A percentile compares a stretch with the other conserved stretches of the same genome.
Conservation (phyloP, 176 grass and related monocot species). For the Zea luxurians region DNA sequence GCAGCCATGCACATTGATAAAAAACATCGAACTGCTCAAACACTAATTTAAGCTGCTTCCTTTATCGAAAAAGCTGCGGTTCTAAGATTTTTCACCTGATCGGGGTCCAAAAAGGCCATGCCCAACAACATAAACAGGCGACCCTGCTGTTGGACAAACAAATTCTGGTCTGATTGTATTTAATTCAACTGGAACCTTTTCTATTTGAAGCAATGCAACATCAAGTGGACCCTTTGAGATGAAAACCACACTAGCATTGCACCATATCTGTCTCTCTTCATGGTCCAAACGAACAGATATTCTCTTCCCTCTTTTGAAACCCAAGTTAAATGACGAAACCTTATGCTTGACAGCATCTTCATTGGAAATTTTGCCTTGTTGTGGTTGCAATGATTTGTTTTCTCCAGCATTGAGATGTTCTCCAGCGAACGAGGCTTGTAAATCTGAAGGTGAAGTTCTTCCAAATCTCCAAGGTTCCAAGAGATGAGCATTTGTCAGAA, state of each 20-base stretch:
- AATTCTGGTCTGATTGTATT: slow-evolving; percentile 70
- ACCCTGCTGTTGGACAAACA: slow-evolving; percentile 63
- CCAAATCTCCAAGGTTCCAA: slow-evolving; percentile 97
- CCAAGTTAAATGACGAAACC: slow-evolving; percentile 46
- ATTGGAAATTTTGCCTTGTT: slow-evolving; percentile 34
- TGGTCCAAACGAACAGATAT: slow-evolving; percentile 76
- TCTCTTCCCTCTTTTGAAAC: slow-evolving; percentile 59
- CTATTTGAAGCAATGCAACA: slow-evolving; percentile 84
- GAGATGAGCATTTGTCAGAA: slow-evolving; percentile 95
- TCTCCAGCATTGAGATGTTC: slow-evolving; percentile 22
- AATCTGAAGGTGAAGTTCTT: slow-evolving; percentile 62
- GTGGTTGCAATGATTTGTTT: slow-evolving; percentile 29
- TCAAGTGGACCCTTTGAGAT: slow-evolving; percentile 84
- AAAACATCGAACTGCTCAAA: slow-evolving; percentile 30
- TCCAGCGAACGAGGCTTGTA: slow-evolving; percentile 35
- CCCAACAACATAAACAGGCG: slow-evolving; percentile 67
- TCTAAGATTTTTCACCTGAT: slow-evolving; percentile 55
- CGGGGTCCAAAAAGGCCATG: slow-evolving; percentile 90
- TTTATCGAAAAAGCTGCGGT: too few relatives aligned
- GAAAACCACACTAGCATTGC: slow-evolving; percentile 72
- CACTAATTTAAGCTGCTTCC: slow-evolving; percentile 22
- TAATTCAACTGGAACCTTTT: slow-evolving; percentile 52
- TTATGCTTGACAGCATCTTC: slow-evolving; percentile 49
- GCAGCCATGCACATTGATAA: slow-evolving; percentile 30
- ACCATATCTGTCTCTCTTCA: slow-evolving; percentile 57